phyloP scores from a whole-genome alignment of 164 flowering plant species.

The Chimonanthus salicifolius region DNA sequence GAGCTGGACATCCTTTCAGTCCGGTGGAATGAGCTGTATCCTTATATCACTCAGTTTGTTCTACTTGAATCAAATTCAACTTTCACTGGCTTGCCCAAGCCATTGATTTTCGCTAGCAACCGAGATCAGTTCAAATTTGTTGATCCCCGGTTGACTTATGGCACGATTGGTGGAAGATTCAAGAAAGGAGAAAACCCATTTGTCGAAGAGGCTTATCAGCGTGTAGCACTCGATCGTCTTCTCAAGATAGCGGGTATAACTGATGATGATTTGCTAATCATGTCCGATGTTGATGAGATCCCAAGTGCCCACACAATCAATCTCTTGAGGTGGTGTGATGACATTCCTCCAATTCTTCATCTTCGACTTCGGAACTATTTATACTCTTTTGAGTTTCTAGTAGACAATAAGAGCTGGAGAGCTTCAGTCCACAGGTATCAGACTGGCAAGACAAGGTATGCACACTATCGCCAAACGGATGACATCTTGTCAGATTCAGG shows the following conservation, averaged over 20 bases:
- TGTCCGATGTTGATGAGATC: constrained; percentile 96
- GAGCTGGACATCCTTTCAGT: constrained; percentile 76
- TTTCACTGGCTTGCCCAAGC: constrained; percentile 68
- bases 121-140: constrained; percentile 55
- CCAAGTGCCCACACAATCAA: constrained; percentile 82
- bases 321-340: constrained; percentile 91
- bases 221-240: constrained; percentile 83
- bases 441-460: constrained; percentile 72
- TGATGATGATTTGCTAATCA: constrained; percentile 82
- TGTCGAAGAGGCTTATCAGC: constrained; percentile 84
- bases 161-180: constrained; percentile 71
- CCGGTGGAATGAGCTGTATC: constrained; percentile 82
- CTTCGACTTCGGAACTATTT: constrained; percentile 68
- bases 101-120: constrained; percentile 43
- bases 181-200: constrained; percentile 81
- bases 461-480: constrained; percentile 75
- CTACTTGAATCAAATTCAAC: constrained; percentile 92
- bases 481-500: constrained; percentile 76
- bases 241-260: constrained; percentile 72
- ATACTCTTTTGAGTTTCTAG: constrained; percentile 78
- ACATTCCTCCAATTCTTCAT: constrained; percentile 70
- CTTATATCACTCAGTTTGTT: constrained; percentile 76
- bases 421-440: constrained; percentile 73
- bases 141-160: constrained; percentile 69
- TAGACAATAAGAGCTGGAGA: constrained; percentile 76